Evolutionary conservation across 495 filamentous ascomycete genomes (phyloP).

Genomic region (Letharia columbiana): DNA sequence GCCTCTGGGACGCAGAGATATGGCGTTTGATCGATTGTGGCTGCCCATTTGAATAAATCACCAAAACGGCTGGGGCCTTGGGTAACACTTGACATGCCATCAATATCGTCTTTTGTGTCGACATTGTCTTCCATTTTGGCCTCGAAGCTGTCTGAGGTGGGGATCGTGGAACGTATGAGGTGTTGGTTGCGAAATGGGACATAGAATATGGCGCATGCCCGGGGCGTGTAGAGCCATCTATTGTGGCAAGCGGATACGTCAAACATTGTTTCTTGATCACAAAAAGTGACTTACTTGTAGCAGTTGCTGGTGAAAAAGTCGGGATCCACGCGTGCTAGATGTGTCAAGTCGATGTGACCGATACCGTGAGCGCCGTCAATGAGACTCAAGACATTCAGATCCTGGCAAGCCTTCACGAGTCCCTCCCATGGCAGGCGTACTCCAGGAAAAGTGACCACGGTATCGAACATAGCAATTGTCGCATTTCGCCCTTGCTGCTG

Average conservation of each 20-base stretch:
- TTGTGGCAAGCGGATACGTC: not conserved
- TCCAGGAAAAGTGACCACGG: conserved; percentile 55
- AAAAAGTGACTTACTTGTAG: conserved; percentile 44
- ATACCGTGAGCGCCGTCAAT: conserved; percentile 29
- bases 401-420: conserved; percentile 43
- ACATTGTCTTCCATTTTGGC: conserved; percentile 14
- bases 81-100: conserved; percentile 32
- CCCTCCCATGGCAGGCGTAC: conserved; percentile 55
- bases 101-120: conserved; percentile 22
- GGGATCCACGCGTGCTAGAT: conserved; percentile 41
- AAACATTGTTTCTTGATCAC: not conserved
- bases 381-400: conserved; percentile 36
- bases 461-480: conserved; percentile 54
- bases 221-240: conserved; percentile 75
- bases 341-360: conserved; percentile 53
- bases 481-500: conserved; percentile 8
- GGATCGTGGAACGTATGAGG: conserved; percentile 63
- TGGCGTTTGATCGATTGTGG: conserved; percentile 61
- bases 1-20: conserved; percentile 64
- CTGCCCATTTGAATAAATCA: conserved; percentile 68
- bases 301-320: conserved; percentile 62
- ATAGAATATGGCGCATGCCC: conserved; percentile 71
- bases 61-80: conserved; percentile 41
- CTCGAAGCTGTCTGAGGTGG: conserved; percentile 55
- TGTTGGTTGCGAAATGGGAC: conserved; percentile 64